These are phyloP conservation scores for Onygenales sp. DNA, from an alignment of 2,329 filamentous ascomycete species.

Conservation along the genomic window DNA sequence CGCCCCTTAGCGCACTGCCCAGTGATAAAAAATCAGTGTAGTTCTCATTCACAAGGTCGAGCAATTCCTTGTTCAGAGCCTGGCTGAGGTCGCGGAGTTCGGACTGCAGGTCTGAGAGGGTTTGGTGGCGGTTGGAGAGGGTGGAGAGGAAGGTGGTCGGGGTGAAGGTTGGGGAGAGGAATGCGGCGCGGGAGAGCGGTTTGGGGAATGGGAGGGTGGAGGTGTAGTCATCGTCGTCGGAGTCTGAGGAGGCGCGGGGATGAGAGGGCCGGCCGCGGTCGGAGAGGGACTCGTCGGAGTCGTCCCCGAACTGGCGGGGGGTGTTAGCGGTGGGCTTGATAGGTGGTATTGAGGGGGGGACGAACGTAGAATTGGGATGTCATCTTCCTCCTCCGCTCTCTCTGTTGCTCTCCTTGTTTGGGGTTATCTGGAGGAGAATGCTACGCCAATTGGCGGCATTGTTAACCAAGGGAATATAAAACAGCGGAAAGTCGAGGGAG, in stretches of 20 bases:
- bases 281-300: slow-evolving; percentile 37
- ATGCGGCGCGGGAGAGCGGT: slow-evolving; percentile 73
- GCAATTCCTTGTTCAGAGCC: slow-evolving; percentile 71
- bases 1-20: slow-evolving; percentile 71
- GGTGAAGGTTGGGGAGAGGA: slow-evolving; percentile 68
- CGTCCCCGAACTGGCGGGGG: slow-evolving; percentile 30
- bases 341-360: not conserved
- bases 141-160: slow-evolving; percentile 75
- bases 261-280: not conserved
- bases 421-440: too few relatives aligned
- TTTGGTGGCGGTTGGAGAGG: slow-evolving; percentile 81
- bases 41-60: slow-evolving; percentile 92
- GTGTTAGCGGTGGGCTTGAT: not conserved
- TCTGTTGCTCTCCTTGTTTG: not conserved
- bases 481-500: too few relatives aligned
- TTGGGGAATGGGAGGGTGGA: slow-evolving; percentile 75
- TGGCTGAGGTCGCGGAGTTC: slow-evolving; percentile 76
- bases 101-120: slow-evolving; percentile 80
- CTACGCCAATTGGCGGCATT: not conserved
- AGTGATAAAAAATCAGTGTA: slow-evolving; percentile 85
- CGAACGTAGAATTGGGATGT: slow-evolving; percentile 1
- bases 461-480: too few relatives aligned
- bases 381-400: not conserved
- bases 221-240: slow-evolving; percentile 47
- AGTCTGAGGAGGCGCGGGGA: slow-evolving; percentile 13